Evolutionary conservation across 2,329 filamentous ascomycete species (phyloP).

Genomic region (Rutstroemia sp.): DNA sequence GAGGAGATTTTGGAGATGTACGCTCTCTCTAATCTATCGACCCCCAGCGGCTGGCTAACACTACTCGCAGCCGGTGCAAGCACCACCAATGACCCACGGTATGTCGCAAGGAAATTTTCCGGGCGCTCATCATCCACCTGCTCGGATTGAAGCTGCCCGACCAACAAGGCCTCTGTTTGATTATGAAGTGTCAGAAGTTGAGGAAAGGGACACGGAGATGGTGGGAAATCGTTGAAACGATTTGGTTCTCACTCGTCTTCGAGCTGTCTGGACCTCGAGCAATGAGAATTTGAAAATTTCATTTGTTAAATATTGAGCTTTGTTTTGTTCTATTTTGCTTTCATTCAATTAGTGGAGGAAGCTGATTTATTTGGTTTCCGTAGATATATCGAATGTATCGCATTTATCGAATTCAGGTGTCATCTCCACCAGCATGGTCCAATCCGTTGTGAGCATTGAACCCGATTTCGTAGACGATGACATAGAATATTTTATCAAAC

Average conservation of each 20-base stretch:
- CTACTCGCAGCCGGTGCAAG: conserved; percentile 7
- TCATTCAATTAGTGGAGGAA: conserved; percentile 13
- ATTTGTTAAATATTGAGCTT: neutral
- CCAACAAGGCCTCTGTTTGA: conserved; percentile 14
- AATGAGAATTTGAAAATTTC: neutral
- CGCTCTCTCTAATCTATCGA: neutral
- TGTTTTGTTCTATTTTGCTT: neutral
- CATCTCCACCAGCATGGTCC: conserved; percentile 22
- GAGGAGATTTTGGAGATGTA: conserved; percentile 13
- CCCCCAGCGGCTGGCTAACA: neutral
- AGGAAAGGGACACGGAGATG: conserved; percentile 24
- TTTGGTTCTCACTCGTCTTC: neutral
- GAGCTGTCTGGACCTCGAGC: neutral
- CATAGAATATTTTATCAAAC: conserved; percentile 35
- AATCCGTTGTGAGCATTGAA: conserved; percentile 19
- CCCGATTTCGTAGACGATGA: conserved; percentile 17
- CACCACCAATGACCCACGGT: conserved; percentile 17
- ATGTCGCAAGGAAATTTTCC: conserved; percentile 11
- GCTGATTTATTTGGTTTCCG: conserved; percentile 27
- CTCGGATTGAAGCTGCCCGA: conserved; percentile 13
- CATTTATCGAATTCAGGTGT: conserved; percentile 15
- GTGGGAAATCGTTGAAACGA: conserved; percentile 9
- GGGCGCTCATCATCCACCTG: conserved; percentile 1
- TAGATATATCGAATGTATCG: conserved; percentile 23
- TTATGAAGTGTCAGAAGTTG: conserved; percentile 22